Conservation (phyloP, 805 yeast genomes). For the Yarrowia sp. region DNA sequence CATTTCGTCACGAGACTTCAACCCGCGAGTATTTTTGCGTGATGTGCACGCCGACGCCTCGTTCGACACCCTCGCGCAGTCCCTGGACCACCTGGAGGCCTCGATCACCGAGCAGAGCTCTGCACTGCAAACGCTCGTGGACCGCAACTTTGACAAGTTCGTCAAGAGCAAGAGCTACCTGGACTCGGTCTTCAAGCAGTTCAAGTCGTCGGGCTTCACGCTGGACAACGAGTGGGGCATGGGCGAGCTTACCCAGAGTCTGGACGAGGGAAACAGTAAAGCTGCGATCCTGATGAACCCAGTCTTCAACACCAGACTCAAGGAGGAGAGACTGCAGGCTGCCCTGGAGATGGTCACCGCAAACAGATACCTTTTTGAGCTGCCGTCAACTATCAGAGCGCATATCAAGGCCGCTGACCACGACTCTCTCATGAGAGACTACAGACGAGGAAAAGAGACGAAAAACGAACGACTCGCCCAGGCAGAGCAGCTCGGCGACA, state of each 20-base stretch:
- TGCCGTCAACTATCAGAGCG: constrained; percentile 50
- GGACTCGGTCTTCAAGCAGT: constrained; percentile 58
- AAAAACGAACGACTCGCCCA: constrained; percentile 10
- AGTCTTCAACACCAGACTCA: constrained; percentile 49
- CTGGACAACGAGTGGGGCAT: constrained; percentile 39
- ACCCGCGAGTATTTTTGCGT: constrained; percentile 54
- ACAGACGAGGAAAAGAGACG: constrained; percentile 49
- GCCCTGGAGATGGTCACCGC: constrained; percentile 53
- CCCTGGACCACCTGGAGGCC: constrained; percentile 50
- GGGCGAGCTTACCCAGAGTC: constrained; percentile 40
- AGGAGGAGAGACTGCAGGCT: constrained; percentile 49
- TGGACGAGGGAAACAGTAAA: constrained; percentile 51
- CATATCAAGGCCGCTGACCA: constrained; percentile 53
- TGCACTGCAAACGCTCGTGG: constrained; percentile 51
- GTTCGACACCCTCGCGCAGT: constrained; percentile 48
- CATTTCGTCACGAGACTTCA: constrained; percentile 57
- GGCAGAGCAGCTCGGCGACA: constrained; percentile 1
- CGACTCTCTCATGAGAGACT: constrained; percentile 56
- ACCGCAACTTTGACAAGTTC: constrained; percentile 59
- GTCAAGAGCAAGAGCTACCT: constrained; percentile 63
- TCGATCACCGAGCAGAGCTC: constrained; percentile 51
- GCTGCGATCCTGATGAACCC: constrained; percentile 60
- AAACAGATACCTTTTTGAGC: constrained; percentile 53
- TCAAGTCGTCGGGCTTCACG: constrained; percentile 44
- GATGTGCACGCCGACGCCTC: constrained; percentile 57